Percentiles rank a stretch among this genome's conserved stretches.
phyloP scores from a whole-genome alignment of 2,329 filamentous ascomycete genomes.

The Sordariomycetes sp. region DNA sequence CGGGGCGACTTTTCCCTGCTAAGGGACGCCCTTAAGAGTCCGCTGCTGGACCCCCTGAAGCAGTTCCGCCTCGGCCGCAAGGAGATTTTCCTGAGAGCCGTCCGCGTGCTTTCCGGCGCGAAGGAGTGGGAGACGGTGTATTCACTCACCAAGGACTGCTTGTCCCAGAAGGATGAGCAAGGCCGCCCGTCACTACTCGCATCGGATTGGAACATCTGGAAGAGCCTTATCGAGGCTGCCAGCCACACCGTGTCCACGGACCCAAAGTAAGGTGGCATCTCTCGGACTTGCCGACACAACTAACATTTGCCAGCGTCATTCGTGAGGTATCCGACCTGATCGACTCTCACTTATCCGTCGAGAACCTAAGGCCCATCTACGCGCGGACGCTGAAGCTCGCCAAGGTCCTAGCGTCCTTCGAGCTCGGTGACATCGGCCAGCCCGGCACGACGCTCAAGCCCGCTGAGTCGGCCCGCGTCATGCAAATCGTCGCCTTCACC shows the following conservation, averaged over 20 bases:
- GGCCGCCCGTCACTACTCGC: conserved; percentile 25
- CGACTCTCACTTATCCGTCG: conserved; percentile 14
- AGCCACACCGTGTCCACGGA: conserved; percentile 3
- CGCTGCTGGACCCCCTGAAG: conserved; percentile 24
- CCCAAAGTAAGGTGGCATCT: conserved; percentile 3
- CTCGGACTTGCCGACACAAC: not conserved
- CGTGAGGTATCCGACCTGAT: conserved; percentile 16
- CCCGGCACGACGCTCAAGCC: conserved; percentile 5
- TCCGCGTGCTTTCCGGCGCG: conserved; percentile 21
- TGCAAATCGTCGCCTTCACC: conserved; percentile 21
- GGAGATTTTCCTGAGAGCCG: conserved; percentile 27
- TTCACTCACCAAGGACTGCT: conserved; percentile 26
- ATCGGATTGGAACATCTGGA: conserved; percentile 26
- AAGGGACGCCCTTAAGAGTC: conserved; percentile 21
- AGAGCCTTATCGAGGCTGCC: conserved; percentile 16
- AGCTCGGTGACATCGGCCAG: conserved; percentile 7
- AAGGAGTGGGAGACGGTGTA: conserved; percentile 28
- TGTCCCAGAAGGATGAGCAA: conserved; percentile 22
- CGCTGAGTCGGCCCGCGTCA: conserved; percentile 2
- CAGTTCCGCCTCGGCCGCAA: conserved; percentile 33
- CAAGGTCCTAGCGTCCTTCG: conserved; percentile 22
- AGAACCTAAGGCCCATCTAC: conserved; percentile 21
- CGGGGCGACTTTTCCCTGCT: conserved; percentile 28
- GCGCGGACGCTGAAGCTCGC: conserved; percentile 23
- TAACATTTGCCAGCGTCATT: conserved; percentile 12